Conservation (phyloP, 2,329 filamentous ascomycete species). For the Zymoseptoria pseudotritici region DNA sequence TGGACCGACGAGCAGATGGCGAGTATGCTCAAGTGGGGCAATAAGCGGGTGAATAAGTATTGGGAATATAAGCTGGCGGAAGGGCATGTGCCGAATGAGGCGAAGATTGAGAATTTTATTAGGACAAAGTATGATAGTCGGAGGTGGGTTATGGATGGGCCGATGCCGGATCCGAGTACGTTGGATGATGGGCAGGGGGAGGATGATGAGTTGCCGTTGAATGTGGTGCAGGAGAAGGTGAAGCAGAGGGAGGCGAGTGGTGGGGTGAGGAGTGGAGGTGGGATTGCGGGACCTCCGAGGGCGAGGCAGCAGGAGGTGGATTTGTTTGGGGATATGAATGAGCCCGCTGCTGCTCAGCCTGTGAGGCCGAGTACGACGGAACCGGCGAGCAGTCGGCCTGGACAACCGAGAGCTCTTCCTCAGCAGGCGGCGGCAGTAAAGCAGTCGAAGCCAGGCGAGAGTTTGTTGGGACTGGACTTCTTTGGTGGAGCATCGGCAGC, state of each 20-base stretch:
- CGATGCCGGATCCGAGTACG: constrained; percentile 84
- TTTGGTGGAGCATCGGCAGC: constrained; percentile 66
- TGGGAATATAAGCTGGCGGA: constrained; percentile 93
- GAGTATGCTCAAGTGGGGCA: constrained; percentile 92
- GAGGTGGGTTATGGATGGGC: constrained; percentile 98
- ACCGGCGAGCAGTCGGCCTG: constrained; percentile 56
- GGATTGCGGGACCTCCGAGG: constrained; percentile 10
- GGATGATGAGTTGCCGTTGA: constrained; percentile 72
- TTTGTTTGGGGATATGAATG: constrained; percentile 70
- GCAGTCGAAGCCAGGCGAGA: constrained; percentile 69
- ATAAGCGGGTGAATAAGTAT: constrained; percentile 93
- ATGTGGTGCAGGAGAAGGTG: constrained; percentile 62
- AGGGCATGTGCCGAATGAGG: constrained; percentile 87
- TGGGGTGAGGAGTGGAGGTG: constrained; percentile 35
- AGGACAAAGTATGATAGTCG: constrained; percentile 98
- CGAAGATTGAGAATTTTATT: constrained; percentile 99
- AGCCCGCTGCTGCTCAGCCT: constrained; percentile 46
- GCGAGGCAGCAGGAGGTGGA: constrained; percentile 53
- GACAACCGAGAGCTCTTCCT: constrained; percentile 19
- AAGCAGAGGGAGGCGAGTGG: constrained; percentile 42
- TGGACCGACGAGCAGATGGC: constrained; percentile 98
- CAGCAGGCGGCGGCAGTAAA: constrained; percentile 35
- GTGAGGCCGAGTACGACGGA: constrained; percentile 67
- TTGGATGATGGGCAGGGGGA: constrained; percentile 59
- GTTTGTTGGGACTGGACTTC: constrained; percentile 86